Base-by-base conservation (phyloP, 768 basidiomycete genomes). In the Boletus bicolor region DNA sequence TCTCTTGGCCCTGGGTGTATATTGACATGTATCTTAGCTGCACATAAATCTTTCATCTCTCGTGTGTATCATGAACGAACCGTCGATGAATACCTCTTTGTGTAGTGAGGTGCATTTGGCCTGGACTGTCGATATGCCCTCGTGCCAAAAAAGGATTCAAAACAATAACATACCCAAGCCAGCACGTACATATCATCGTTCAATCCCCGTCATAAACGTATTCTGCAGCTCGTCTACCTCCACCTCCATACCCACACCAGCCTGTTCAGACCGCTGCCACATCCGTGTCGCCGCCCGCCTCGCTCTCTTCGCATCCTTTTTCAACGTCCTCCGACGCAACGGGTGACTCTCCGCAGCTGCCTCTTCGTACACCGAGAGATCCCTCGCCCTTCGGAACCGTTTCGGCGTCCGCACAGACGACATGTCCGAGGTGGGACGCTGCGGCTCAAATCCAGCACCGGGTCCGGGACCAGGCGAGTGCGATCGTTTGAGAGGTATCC, bases 281-380 rank as follows among this genome's bases (percentile, higher is more conserved):
- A 54, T 39, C 50, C 71, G 70, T 36, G 75, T 75, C 39, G 76
- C 78, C 5, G 79, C 78, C 66, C 82, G 83, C 63, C 82, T 76
- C 37, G 79, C 82, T 60, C 76, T 75, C 75, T 88, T 90, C 46
- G 81, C 79, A 44, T 84, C 85, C 64, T 73, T 79, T 73, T 88
- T 89, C 62, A 89, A 61, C 60, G 76, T 72, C 62, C 75, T 78
- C 57, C 87, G 72, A 53, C 76, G 82, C 57, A 90, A 59, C 14
- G 87, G 86, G 4, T 65, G 63, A 24, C 57, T 61, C 55, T 67
- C 64, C 12, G 77, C 78, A 5, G 79, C 77, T 0, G 70, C 76
- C 7, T 76, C 75, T 54, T 87, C 79, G 58, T 85, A 83, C 7
- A 73, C 70, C 8, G 79, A 80, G 12, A 83, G 61, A 41, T 82